phyloP scores from a whole-genome alignment of 805 yeast species.

The Diddensiella transvaalensis region DNA sequence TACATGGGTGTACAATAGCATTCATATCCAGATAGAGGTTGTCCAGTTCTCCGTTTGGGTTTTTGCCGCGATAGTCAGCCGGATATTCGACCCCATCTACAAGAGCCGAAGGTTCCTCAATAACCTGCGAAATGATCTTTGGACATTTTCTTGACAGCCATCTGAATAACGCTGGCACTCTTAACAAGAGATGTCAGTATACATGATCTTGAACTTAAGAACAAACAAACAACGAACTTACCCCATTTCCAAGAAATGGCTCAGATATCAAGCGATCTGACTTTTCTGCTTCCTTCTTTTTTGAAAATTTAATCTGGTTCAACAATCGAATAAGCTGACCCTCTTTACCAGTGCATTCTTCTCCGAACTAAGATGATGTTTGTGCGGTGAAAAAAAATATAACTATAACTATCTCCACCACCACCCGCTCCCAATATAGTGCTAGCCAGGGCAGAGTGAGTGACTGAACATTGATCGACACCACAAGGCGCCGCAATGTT shows the following conservation, averaged over 20 bases:
- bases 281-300: too few relatives aligned
- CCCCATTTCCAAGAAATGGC: neutral
- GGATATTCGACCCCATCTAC: slow-evolving; percentile 64
- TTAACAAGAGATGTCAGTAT: slow-evolving; percentile 4
- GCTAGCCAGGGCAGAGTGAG: too few relatives aligned
- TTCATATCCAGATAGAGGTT: slow-evolving; percentile 95
- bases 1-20: slow-evolving; percentile 98
- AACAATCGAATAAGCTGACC: too few relatives aligned
- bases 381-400: too few relatives aligned
- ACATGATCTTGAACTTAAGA: neutral
- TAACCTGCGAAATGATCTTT: slow-evolving; percentile 84
- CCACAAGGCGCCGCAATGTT: too few relatives aligned
- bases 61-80: slow-evolving; percentile 64
- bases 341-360: too few relatives aligned
- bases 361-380: too few relatives aligned
- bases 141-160: slow-evolving; percentile 95
- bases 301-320: too few relatives aligned
- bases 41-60: slow-evolving; percentile 95
- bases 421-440: too few relatives aligned
- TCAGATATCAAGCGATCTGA: too few relatives aligned
- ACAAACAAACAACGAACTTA: neutral
- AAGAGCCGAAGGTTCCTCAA: slow-evolving; percentile 59
- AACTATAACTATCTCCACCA: too few relatives aligned
- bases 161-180: slow-evolving; percentile 97
- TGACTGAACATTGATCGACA: too few relatives aligned